Conservation (phyloP, 306 rosid species). For the Leucaena leucocephala region DNA sequence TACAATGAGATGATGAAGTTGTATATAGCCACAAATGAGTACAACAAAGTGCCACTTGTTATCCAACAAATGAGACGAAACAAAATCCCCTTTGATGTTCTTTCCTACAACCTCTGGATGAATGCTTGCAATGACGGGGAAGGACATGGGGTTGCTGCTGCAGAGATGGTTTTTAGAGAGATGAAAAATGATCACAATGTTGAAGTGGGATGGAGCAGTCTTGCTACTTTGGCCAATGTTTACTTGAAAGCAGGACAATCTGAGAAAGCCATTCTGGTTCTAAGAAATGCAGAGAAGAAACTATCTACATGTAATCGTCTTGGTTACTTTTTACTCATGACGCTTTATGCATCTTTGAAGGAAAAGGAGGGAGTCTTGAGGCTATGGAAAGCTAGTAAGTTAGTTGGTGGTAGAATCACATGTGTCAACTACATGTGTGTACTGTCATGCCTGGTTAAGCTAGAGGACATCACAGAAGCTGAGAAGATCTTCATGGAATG, state of each 20-base stretch:
- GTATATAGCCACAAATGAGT: slow-evolving; percentile 63
- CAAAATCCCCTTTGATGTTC: slow-evolving; percentile 58
- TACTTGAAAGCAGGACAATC: slow-evolving; percentile 60
- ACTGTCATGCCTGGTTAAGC: slow-evolving; percentile 67
- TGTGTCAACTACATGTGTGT: slow-evolving; percentile 79
- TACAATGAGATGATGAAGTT: slow-evolving; percentile 92
- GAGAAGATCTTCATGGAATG: slow-evolving; percentile 69
- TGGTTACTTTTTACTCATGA: slow-evolving; percentile 81
- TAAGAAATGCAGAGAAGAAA: slow-evolving; percentile 65
- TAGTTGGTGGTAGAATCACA: slow-evolving; percentile 60
- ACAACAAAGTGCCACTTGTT: slow-evolving; percentile 67
- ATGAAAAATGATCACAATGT: slow-evolving; percentile 66
- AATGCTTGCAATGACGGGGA: slow-evolving; percentile 56
- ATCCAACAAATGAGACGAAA: slow-evolving; percentile 70
- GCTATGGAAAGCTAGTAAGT: slow-evolving; percentile 73
- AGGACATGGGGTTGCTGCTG: slow-evolving; percentile 50
- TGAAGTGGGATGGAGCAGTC: slow-evolving; percentile 90
- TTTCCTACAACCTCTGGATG: slow-evolving; percentile 91
- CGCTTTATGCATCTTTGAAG: slow-evolving; percentile 65
- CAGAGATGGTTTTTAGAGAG: slow-evolving; percentile 59
- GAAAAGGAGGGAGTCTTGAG: slow-evolving; percentile 66
- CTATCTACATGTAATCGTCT: slow-evolving; percentile 58
- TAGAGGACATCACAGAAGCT: slow-evolving; percentile 64
- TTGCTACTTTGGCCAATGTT: slow-evolving; percentile 66
- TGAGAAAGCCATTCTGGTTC: slow-evolving; percentile 58